Conservation (phyloP, 2,329 filamentous ascomycete genomes). For the Fusarium longipes region DNA sequence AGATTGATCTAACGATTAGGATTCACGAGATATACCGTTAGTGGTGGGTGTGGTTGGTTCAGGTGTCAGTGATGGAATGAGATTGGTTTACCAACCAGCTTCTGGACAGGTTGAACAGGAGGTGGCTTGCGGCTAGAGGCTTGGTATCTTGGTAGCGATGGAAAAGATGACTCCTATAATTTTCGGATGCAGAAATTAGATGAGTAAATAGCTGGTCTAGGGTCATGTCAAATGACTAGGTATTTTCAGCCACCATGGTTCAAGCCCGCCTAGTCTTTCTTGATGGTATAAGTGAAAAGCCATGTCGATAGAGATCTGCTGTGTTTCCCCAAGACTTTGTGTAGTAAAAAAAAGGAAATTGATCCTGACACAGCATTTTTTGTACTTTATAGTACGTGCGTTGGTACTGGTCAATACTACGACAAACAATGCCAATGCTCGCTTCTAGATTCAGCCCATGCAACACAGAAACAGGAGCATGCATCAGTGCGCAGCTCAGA, state of each 20-base stretch:
- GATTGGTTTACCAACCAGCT: background rate
- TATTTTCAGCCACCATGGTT: background rate
- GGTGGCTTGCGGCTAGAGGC: conserved; percentile 11
- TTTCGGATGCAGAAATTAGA: background rate
- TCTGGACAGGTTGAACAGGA: background rate
- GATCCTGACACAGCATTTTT: conserved; percentile 11
- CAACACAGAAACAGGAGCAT: conserved; percentile 23
- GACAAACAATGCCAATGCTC: conserved; percentile 27
- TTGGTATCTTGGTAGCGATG: background rate
- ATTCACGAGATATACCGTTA: too few species aligned
- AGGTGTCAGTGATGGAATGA: background rate
- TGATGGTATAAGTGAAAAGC: conserved; percentile 23
- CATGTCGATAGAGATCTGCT: background rate
- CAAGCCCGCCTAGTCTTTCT: background rate
- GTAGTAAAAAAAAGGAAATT: conserved; percentile 9
- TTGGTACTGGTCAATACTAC: conserved; percentile 14
- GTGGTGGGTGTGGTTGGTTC: too few species aligned
- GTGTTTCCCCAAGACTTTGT: conserved; percentile 7
- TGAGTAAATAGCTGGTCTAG: background rate
- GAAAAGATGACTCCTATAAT: background rate
- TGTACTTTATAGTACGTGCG: background rate
- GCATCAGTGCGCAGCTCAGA: conserved; percentile 8
- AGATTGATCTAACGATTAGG: too few species aligned
- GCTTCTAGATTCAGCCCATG: conserved; percentile 33
- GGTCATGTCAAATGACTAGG: background rate